A percentile compares a stretch with the other conserved stretches of the same genome.
Evolutionary conservation across 2,329 filamentous ascomycete genomes (phyloP).

Genomic region (Parascedosporium putredinis): DNA sequence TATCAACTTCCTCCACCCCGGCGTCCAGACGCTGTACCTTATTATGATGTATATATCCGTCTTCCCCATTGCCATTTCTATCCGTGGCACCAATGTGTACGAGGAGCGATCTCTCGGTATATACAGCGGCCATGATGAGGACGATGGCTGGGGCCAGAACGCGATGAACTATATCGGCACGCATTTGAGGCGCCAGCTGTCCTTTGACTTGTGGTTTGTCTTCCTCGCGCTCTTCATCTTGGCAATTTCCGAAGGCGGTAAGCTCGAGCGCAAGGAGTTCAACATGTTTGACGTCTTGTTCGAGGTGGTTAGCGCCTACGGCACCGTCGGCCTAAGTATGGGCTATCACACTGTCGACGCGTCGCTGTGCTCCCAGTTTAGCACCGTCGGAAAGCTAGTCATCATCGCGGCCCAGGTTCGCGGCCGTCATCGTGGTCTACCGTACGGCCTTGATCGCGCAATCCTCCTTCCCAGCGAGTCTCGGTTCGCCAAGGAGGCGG

Average conservation of each 20-base stretch:
- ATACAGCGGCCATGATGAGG: conserved; percentile 42
- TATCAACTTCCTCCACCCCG: conserved; percentile 69
- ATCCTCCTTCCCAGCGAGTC: conserved; percentile 48
- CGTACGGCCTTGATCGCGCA: conserved; percentile 55
- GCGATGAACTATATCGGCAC: conserved; percentile 75
- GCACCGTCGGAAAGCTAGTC: conserved; percentile 58
- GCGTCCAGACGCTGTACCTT: conserved; percentile 85
- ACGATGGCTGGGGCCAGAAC: conserved; percentile 40
- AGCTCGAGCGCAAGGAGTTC: conserved; percentile 54
- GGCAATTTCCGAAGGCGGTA: conserved; percentile 70
- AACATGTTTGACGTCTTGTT: conserved; percentile 65
- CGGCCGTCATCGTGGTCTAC: conserved; percentile 57
- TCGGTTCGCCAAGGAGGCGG: conserved; percentile 41
- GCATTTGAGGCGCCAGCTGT: conserved; percentile 85
- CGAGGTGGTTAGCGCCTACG: conserved; percentile 83
- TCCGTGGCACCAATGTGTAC: conserved; percentile 91
- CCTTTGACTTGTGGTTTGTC: conserved; percentile 96
- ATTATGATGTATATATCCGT: conserved; percentile 99
- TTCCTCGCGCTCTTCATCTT: conserved; percentile 91
- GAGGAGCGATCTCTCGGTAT: conserved; percentile 81
- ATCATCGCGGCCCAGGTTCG: conserved; percentile 61
- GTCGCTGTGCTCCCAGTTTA: conserved; percentile 76
- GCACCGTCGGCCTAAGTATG: conserved; percentile 83
- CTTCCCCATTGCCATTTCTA: conserved; percentile 90
- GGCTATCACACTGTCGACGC: conserved; percentile 69